phyloP scores from a whole-genome alignment of 768 basidiomycete genomes.

The Stropharia rugosoannulata region DNA sequence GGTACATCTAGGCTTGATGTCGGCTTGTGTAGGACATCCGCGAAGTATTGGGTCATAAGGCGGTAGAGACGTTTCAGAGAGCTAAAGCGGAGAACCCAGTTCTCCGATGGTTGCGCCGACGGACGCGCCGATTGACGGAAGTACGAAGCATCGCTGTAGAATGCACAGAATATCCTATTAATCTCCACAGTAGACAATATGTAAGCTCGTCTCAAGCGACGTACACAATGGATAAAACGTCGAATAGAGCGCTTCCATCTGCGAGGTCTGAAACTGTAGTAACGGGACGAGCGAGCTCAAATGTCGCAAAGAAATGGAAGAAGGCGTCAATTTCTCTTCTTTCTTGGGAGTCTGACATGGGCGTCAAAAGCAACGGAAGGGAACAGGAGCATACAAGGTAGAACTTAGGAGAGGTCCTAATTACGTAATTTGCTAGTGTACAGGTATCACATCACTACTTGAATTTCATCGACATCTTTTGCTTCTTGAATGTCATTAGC shows the following conservation, averaged over 20 bases:
- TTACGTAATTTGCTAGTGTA: slow-evolving; percentile 3
- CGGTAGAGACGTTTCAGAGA: slow-evolving; percentile 83
- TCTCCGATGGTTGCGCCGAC: slow-evolving; percentile 68
- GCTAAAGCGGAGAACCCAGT: slow-evolving; percentile 88
- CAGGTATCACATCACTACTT: slow-evolving; percentile 16
- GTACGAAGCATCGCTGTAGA: slow-evolving; percentile 70
- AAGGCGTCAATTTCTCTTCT: slow-evolving; percentile 77
- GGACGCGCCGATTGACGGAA: slow-evolving; percentile 65
- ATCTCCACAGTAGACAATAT: neutral
- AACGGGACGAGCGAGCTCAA: slow-evolving; percentile 65
- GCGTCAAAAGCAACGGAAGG: neutral
- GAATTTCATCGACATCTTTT: slow-evolving; percentile 13
- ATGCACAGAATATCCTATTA: neutral
- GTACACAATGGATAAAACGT: slow-evolving; percentile 75
- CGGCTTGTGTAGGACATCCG: slow-evolving; percentile 79
- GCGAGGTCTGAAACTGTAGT: slow-evolving; percentile 67
- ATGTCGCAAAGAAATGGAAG: slow-evolving; percentile 76
- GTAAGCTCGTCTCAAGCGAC: slow-evolving; percentile 7
- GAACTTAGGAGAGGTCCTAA: neutral
- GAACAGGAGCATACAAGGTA: neutral
- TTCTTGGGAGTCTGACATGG: slow-evolving; percentile 37
- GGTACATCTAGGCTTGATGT: slow-evolving; percentile 81
- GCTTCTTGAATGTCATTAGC: slow-evolving; percentile 9
- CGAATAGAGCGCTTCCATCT: slow-evolving; percentile 76
- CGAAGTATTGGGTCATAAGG: slow-evolving; percentile 86